Conservation (phyloP, 352 stramenopile species). For the Elongisporangium undulatum region DNA sequence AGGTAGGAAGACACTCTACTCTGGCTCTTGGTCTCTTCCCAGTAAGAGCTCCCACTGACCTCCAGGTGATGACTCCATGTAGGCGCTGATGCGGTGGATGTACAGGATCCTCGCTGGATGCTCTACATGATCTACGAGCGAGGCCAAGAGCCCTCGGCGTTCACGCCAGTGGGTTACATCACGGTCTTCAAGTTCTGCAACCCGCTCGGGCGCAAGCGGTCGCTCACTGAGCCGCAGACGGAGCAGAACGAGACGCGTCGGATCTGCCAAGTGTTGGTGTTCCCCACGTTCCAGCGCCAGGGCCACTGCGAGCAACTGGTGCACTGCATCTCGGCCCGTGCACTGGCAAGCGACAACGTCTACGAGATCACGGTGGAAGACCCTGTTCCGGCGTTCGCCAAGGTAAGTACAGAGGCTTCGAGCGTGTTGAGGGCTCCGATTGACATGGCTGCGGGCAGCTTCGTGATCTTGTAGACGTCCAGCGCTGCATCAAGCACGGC, state of each 20-base stretch:
- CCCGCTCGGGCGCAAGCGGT: slow-evolving; percentile 52
- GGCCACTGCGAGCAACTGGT: slow-evolving; percentile 75
- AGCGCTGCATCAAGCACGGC: slow-evolving; percentile 44
- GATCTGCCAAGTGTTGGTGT: slow-evolving; percentile 82
- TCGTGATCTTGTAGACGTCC: slow-evolving; percentile 64
- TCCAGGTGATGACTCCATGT: not conserved
- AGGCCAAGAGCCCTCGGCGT: slow-evolving; percentile 6
- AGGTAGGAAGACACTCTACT: no score
- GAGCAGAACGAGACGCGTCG: slow-evolving; percentile 65
- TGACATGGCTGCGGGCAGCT: slow-evolving; percentile 24
- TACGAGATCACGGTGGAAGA: slow-evolving; percentile 87
- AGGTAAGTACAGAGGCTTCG: slow-evolving; percentile 20
- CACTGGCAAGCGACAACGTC: slow-evolving; percentile 42
- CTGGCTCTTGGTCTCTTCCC: not conserved
- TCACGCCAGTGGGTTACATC: slow-evolving; percentile 57
- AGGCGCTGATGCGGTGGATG: slow-evolving; percentile 72
- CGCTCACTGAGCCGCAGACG: slow-evolving; percentile 13
- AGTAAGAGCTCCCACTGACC: not conserved
- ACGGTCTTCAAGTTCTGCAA: slow-evolving; percentile 85
- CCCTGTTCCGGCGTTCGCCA: slow-evolving; percentile 70
- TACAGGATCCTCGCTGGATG: slow-evolving; percentile 68
- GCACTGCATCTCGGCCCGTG: slow-evolving; percentile 52
- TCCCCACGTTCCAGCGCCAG: slow-evolving; percentile 77
- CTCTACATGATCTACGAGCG: slow-evolving; percentile 78
- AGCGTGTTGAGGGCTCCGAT: not conserved